phyloP scores from a whole-genome alignment of 208 protist species.

The Wallacemonas sp. region DNA sequence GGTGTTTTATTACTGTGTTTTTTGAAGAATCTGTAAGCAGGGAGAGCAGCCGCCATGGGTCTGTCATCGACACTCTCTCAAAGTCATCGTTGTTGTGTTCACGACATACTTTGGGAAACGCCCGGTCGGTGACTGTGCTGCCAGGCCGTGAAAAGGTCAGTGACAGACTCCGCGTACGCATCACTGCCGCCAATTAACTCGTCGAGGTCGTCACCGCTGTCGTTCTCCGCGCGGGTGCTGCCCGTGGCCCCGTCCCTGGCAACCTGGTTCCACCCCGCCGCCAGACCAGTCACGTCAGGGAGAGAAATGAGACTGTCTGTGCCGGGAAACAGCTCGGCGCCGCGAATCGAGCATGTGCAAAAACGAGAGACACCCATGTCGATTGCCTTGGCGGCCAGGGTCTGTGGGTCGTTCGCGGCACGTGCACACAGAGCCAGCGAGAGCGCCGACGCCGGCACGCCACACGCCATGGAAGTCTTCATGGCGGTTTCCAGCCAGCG shows the following conservation, averaged over 20 bases:
- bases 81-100: too few relatives aligned
- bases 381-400: constrained; percentile 37
- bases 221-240: too few relatives aligned
- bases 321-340: constrained; percentile 23
- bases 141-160: neutral
- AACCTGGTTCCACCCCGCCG: constrained; percentile 39
- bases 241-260: neutral
- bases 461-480: constrained; percentile 71
- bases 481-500: constrained; percentile 78
- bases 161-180: constrained; percentile 29
- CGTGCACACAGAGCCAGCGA: constrained; percentile 39
- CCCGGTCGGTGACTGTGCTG: neutral
- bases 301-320: constrained; percentile 23
- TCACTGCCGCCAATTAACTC: constrained; percentile 20
- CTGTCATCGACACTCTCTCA: too few relatives aligned
- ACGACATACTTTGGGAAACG: too few relatives aligned
- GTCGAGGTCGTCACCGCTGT: constrained; percentile 16
- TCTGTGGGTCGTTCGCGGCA: neutral
- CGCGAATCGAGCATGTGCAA: constrained; percentile 27
- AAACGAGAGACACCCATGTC: constrained; percentile 43
- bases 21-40: too few relatives aligned
- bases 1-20: too few relatives aligned
- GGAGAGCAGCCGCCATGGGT: too few relatives aligned
- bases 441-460: constrained; percentile 37
- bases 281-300: constrained; percentile 29